These are phyloP conservation scores for Beauveria rudraprayagi DNA, from an alignment of 2,329 filamentous ascomycete species.

Conservation along the genomic window DNA sequence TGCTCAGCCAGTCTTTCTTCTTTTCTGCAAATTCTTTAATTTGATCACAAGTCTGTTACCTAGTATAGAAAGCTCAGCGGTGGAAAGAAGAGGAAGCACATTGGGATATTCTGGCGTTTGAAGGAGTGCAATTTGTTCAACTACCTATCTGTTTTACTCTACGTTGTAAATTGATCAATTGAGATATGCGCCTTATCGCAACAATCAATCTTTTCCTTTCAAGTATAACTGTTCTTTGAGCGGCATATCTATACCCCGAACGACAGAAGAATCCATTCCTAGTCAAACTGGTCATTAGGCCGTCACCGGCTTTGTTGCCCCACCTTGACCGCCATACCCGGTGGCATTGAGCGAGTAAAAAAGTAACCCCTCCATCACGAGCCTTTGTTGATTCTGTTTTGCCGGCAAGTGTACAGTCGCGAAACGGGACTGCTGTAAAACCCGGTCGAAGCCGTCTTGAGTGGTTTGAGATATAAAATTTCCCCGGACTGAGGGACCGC, in stretches of 20 bases:
- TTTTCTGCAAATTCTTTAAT: conserved; percentile 6
- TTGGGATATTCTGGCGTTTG: conserved; percentile 10
- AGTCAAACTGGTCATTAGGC: not conserved
- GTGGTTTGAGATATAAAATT: not conserved
- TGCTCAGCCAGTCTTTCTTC: conserved; percentile 2
- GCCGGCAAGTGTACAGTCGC: not conserved
- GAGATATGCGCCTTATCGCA: not conserved
- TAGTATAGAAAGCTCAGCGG: not conserved
- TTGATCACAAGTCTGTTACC: conserved; percentile 2
- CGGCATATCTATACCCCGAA: not conserved
- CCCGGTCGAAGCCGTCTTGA: no score
- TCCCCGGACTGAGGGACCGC: not conserved
- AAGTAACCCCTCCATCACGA: conserved; percentile 8
- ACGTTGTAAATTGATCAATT: conserved; percentile 6
- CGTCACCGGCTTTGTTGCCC: not conserved
- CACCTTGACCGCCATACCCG: not conserved
- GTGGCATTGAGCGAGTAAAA: not conserved
- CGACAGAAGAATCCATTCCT: not conserved
- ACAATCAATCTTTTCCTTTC: not conserved
- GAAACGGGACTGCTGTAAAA: not conserved
- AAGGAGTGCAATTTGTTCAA: conserved; percentile 5
- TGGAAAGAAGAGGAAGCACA: conserved; percentile 1
- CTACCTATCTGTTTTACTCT: conserved; percentile 7
- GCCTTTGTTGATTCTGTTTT: not conserved
- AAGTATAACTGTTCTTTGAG: no score